Percentiles rank a stretch among this genome's conserved stretches.
phyloP scores from a whole-genome alignment of 2,329 filamentous ascomycete species.

The Clarireedia monteithiana region DNA sequence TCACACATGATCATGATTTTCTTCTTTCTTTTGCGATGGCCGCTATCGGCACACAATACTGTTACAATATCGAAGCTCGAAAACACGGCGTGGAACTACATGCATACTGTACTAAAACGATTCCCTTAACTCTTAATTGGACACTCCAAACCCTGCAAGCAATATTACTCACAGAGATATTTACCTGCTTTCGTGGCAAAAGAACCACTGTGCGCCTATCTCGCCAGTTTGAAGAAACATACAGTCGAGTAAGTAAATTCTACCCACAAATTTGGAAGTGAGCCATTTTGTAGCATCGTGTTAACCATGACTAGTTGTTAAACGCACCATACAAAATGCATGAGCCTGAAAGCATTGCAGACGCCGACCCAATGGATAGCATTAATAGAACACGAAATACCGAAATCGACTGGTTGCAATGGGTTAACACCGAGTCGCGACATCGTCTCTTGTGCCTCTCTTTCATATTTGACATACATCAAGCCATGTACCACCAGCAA shows the following conservation, averaged over 20 bases:
- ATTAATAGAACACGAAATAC: constrained; percentile 6
- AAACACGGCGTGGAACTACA: constrained; percentile 23
- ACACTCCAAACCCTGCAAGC: constrained; percentile 26
- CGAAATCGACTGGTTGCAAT: constrained; percentile 37
- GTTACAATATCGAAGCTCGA: constrained; percentile 22
- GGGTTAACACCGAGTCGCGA: constrained; percentile 45
- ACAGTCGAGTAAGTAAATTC: constrained; percentile 20
- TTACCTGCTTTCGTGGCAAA: constrained; percentile 25
- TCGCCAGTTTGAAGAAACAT: constrained; percentile 24
- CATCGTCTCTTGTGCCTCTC: constrained; percentile 48
- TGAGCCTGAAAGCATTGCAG: neutral
- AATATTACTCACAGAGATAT: constrained; percentile 28
- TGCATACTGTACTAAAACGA: constrained; percentile 21
- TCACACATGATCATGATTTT: constrained; percentile 15
- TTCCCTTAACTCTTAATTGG: constrained; percentile 22
- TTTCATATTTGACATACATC: constrained; percentile 49
- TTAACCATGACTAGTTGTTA: neutral
- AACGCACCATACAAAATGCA: neutral
- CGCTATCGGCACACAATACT: constrained; percentile 28
- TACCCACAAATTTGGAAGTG: neutral
- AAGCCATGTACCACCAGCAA: constrained; percentile 42
- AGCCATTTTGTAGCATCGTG: neutral
- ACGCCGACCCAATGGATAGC: neutral
- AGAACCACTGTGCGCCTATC: constrained; percentile 22
- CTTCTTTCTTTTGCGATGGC: constrained; percentile 24